These are phyloP conservation scores for Daldinia sp. DNA, from an alignment of 2,329 filamentous ascomycete genomes.

Conservation along the genomic window DNA sequence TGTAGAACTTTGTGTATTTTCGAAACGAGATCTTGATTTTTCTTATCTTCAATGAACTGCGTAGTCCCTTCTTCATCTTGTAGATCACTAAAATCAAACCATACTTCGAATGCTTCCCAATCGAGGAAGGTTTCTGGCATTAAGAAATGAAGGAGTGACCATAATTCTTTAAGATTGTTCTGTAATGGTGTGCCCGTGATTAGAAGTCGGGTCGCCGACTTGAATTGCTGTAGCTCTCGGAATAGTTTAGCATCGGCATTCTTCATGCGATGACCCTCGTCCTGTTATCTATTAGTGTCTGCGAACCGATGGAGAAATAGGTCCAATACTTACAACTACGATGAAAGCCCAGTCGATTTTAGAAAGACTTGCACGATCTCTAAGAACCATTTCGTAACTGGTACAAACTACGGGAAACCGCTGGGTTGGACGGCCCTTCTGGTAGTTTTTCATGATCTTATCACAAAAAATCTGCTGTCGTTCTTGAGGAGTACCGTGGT, in stretches of 20 bases:
- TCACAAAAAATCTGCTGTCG: slow-evolving; percentile 78
- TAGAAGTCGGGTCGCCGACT: slow-evolving; percentile 86
- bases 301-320: neutral
- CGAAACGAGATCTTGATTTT: slow-evolving; percentile 79
- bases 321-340: slow-evolving; percentile 76
- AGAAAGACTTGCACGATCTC: slow-evolving; percentile 81
- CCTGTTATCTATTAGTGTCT: slow-evolving; percentile 56
- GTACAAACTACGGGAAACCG: slow-evolving; percentile 93
- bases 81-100: slow-evolving; percentile 96
- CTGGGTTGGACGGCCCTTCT: slow-evolving; percentile 62
- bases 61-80: slow-evolving; percentile 83
- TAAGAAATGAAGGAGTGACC: slow-evolving; percentile 93
- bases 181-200: slow-evolving; percentile 96
- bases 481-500: slow-evolving; percentile 84
- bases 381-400: slow-evolving; percentile 94
- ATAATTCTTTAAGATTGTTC: slow-evolving; percentile 93
- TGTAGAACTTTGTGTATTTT: slow-evolving; percentile 95
- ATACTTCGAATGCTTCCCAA: slow-evolving; percentile 89
- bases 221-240: slow-evolving; percentile 85
- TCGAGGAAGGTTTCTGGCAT: slow-evolving; percentile 93
- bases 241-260: slow-evolving; percentile 95
- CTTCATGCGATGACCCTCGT: slow-evolving; percentile 97
- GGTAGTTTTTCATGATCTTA: slow-evolving; percentile 74
- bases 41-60: slow-evolving; percentile 79
- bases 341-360: slow-evolving; percentile 97